These are phyloP conservation scores for Raddia distichophylla DNA, from an alignment of 176 grass and related monocot species.

Conservation along the genomic window DNA sequence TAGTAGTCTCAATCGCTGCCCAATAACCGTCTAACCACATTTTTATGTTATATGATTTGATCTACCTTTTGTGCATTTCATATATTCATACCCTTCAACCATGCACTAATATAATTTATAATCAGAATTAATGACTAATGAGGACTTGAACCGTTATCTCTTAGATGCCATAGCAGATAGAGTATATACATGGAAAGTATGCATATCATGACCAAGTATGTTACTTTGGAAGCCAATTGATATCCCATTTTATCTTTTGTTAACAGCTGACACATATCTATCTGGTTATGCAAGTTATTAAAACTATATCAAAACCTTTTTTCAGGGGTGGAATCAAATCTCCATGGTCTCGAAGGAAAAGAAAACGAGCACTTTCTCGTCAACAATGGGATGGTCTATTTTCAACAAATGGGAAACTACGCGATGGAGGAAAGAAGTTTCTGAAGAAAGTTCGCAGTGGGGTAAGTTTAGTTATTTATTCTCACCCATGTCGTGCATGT, in stretches of 20 bases:
- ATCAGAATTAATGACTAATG: neutral
- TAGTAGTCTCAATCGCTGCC: neutral
- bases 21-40: neutral
- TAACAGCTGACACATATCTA: neutral
- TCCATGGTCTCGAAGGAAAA: constrained; percentile 97
- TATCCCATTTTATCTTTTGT: neutral
- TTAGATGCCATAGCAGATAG: neutral
- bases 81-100: neutral
- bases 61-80: constrained; percentile 18
- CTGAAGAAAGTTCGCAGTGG: constrained; percentile 97
- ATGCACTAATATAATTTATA: constrained; percentile 26
- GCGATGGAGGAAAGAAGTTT: constrained; percentile 86
- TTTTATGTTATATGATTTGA: constrained; percentile 8
- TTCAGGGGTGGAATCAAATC: constrained; percentile 90
- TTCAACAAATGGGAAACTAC: constrained; percentile 76
- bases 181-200: neutral
- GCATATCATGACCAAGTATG: constrained; percentile 19
- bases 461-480: constrained; percentile 58
- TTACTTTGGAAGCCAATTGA: neutral
- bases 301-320: constrained; percentile 28
- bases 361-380: constrained; percentile 73
- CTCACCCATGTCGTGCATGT: neutral
- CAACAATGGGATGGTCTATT: constrained; percentile 70
- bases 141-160: neutral
- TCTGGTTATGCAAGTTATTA: constrained; percentile 31